phyloP scores from a whole-genome alignment of 1,139 yeast genomes.

The Blastobotrys indianensis region DNA sequence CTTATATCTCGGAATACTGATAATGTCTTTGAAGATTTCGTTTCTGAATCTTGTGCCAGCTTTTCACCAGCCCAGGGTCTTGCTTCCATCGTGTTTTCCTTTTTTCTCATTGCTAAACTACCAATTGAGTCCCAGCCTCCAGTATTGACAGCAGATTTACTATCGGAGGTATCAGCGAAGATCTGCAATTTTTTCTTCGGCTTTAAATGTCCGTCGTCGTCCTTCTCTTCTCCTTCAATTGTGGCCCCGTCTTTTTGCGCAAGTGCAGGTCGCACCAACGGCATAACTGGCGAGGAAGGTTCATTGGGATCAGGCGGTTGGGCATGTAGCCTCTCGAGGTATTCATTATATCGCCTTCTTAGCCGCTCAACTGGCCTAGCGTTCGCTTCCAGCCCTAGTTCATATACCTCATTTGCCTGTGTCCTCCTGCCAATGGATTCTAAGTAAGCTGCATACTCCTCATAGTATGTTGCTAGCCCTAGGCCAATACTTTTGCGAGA shows the following conservation, averaged over 20 bases:
- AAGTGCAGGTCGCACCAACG: conserved; percentile 23
- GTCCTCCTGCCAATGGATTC: conserved; percentile 46
- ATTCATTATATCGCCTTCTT: conserved; percentile 44
- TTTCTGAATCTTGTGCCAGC: conserved; percentile 37
- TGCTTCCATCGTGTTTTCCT: conserved; percentile 59
- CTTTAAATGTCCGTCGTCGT: conserved; percentile 2
- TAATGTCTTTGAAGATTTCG: conserved; percentile 27
- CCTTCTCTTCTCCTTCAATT: not conserved
- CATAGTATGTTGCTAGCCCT: conserved; percentile 65
- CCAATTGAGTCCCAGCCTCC: conserved; percentile 51
- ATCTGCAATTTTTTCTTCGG: conserved; percentile 25
- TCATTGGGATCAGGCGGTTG: conserved; percentile 31
- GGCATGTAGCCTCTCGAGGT: conserved; percentile 37
- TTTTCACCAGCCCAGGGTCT: conserved; percentile 66
- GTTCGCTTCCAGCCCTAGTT: conserved; percentile 50
- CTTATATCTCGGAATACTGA: conserved; percentile 40
- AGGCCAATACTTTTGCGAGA: conserved; percentile 69
- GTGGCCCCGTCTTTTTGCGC: conserved; percentile 15
- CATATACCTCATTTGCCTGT: conserved; percentile 62
- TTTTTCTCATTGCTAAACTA: conserved; percentile 45
- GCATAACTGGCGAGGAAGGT: conserved; percentile 33
- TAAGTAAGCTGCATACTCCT: conserved; percentile 65
- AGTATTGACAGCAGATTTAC: conserved; percentile 5
- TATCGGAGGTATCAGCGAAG: conserved; percentile 19
- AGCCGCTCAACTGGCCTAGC: conserved; percentile 66